Conservation (phyloP, 108 stramenopile species). For the Chaetoceros tenuissimus region DNA sequence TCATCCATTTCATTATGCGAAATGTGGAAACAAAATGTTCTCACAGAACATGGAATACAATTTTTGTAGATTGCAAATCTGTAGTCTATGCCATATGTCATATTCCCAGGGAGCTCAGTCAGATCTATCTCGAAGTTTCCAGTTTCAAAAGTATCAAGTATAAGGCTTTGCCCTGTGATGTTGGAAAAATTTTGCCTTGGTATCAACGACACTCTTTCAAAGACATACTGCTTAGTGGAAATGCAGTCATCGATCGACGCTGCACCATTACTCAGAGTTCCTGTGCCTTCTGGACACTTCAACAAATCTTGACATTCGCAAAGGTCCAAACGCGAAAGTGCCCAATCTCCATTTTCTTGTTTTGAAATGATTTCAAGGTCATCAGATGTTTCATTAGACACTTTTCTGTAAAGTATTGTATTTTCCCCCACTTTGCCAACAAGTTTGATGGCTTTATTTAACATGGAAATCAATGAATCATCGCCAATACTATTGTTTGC, state of each 20-base stretch:
- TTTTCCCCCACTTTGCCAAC: too few relatives aligned
- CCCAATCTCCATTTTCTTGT: slow-evolving; percentile 14
- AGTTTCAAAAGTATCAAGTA: slow-evolving; percentile 34
- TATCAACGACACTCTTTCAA: slow-evolving; percentile 21
- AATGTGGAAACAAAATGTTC: too few relatives aligned
- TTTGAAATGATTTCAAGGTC: too few relatives aligned
- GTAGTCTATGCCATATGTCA: slow-evolving; percentile 79
- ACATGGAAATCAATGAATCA: too few relatives aligned
- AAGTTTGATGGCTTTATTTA: too few relatives aligned
- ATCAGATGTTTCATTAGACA: too few relatives aligned
- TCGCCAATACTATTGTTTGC: too few relatives aligned
- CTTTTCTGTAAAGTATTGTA: too few relatives aligned
- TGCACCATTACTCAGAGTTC: slow-evolving; percentile 17
- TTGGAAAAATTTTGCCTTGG: slow-evolving; percentile 4
- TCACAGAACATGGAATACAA: slow-evolving; percentile 86
- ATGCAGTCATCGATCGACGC: slow-evolving; percentile 41
- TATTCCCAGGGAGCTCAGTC: slow-evolving; percentile 39
- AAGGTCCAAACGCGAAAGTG: slow-evolving; percentile 41
- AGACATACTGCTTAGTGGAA: slow-evolving; percentile 27
- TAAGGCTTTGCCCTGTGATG: slow-evolving; percentile 1
- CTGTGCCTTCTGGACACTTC: slow-evolving; percentile 77
- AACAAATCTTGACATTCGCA: slow-evolving; percentile 66
- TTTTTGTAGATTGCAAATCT: slow-evolving; percentile 59
- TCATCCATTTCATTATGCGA: too few relatives aligned
- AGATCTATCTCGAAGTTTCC: slow-evolving; percentile 64